Percentiles rank a stretch among this genome's conserved stretches.
Conservation (phyloP, 2,329 filamentous ascomycete genomes). For the Xylariales sp. region DNA sequence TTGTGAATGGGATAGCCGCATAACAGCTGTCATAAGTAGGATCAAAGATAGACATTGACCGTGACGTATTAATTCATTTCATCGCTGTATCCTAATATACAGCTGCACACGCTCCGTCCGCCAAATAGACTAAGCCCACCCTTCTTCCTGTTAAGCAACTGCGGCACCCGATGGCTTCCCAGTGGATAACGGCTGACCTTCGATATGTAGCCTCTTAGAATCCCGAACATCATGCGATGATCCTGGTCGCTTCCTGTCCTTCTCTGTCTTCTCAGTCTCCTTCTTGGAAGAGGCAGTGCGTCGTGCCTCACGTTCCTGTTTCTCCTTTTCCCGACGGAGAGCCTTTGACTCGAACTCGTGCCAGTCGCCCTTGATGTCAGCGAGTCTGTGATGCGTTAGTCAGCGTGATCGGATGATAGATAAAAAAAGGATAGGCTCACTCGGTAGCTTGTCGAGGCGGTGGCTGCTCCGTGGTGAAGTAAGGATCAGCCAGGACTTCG, state of each 20-base stretch:
- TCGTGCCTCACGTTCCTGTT: slow-evolving; percentile 50
- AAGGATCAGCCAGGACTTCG: slow-evolving; percentile 79
- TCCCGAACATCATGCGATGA: slow-evolving; percentile 4
- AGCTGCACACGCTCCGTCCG: too few relatives aligned
- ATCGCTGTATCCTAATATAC: too few relatives aligned
- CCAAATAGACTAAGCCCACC: too few relatives aligned
- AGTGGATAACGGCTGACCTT: too few relatives aligned
- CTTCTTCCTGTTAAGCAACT: too few relatives aligned
- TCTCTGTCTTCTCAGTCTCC: slow-evolving; percentile 1
- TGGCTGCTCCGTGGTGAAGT: slow-evolving; percentile 83
- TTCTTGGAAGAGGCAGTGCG: slow-evolving; percentile 26
- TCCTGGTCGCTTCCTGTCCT: slow-evolving; percentile 5
- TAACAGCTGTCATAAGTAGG: too few relatives aligned
- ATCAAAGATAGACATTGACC: too few relatives aligned
- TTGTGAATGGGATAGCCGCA: too few relatives aligned
- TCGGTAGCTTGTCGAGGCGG: slow-evolving; percentile 72
- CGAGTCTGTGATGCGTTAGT: slow-evolving; percentile 51
- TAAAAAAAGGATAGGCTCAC: slow-evolving; percentile 42
- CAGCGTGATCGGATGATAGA: slow-evolving; percentile 19
- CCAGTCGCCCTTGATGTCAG: slow-evolving; percentile 86
- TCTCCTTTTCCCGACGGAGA: slow-evolving; percentile 82
- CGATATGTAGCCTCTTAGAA: slow-evolving; percentile 1
- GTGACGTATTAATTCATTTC: too few relatives aligned
- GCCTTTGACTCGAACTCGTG: slow-evolving; percentile 98
- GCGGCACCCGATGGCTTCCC: too few relatives aligned